phyloP scores from a whole-genome alignment of 768 basidiomycete species.

The Exidia glandulosa region DNA sequence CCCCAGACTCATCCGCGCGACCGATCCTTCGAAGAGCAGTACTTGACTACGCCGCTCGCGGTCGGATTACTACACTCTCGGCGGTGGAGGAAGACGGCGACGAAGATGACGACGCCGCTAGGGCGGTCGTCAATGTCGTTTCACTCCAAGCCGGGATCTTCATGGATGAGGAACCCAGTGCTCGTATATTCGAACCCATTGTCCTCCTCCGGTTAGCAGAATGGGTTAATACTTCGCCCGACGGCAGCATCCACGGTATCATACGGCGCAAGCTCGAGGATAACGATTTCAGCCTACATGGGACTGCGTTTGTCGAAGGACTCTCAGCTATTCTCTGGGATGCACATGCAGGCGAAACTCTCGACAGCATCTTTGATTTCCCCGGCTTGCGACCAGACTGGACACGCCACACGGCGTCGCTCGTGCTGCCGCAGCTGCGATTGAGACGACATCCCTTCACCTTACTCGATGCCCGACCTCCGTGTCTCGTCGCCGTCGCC shows the following conservation, averaged over 20 bases:
- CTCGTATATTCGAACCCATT: neutral
- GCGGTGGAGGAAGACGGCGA: too few relatives aligned
- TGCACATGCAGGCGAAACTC: neutral
- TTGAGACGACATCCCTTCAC: neutral
- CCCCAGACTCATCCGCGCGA: too few relatives aligned
- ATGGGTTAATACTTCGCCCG: neutral
- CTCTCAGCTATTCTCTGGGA: neutral
- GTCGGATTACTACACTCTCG: too few relatives aligned
- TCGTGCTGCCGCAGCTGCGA: neutral
- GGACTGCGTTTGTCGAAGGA: neutral
- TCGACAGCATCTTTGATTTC: neutral
- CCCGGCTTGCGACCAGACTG: neutral
- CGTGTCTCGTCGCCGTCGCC: neutral
- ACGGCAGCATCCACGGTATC: neutral
- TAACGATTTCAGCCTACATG: neutral
- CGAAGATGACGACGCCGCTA: too few relatives aligned
- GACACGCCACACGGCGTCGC: neutral
- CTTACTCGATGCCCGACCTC: neutral
- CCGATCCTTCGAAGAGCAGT: too few relatives aligned
- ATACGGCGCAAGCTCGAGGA: neutral
- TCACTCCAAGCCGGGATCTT: neutral
- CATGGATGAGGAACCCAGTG: neutral
- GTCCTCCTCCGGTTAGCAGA: neutral
- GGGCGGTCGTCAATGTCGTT: neutral
- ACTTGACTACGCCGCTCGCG: too few relatives aligned